Conservation (phyloP, 305 asterid genomes). For the Euphrasia arctica region DNA sequence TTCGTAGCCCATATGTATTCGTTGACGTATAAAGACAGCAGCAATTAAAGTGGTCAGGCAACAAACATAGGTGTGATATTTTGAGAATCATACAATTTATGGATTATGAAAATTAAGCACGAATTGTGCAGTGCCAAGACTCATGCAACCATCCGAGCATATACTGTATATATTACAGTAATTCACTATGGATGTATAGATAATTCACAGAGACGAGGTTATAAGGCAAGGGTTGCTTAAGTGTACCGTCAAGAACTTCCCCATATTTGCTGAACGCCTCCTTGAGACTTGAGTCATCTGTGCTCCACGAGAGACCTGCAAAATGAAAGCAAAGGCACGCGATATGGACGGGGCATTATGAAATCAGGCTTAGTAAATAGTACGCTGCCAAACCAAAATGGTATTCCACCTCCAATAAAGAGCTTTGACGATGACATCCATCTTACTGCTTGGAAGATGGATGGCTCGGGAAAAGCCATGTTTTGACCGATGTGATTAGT, state of each 20-base stretch:
- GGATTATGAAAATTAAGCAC: background rate
- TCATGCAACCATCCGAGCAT: too few relatives aligned
- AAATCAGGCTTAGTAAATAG: background rate
- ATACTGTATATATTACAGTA: too few relatives aligned
- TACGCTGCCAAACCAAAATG: background rate
- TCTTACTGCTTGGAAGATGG: constrained; percentile 63
- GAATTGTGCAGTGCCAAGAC: background rate
- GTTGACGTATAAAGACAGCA: too few relatives aligned
- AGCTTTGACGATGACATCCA: constrained; percentile 78
- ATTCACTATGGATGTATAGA: background rate
- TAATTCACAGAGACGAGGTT: constrained; percentile 14
- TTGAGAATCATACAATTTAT: background rate
- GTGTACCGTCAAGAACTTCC: constrained; percentile 68
- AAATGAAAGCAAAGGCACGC: constrained; percentile 14
- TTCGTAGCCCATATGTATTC: background rate
- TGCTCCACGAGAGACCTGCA: constrained; percentile 68
- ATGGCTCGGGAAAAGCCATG: constrained; percentile 46
- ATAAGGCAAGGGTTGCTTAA: background rate
- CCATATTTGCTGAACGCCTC: constrained; percentile 74
- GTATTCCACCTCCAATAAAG: constrained; percentile 70
- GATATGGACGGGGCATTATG: background rate
- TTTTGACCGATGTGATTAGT: constrained; percentile 40
- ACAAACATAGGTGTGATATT: background rate
- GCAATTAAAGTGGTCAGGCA: background rate
- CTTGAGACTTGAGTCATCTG: constrained; percentile 48